Conservation (phyloP, 192 early-diverging fungal species). For the Backusella tarrabulga region DNA sequence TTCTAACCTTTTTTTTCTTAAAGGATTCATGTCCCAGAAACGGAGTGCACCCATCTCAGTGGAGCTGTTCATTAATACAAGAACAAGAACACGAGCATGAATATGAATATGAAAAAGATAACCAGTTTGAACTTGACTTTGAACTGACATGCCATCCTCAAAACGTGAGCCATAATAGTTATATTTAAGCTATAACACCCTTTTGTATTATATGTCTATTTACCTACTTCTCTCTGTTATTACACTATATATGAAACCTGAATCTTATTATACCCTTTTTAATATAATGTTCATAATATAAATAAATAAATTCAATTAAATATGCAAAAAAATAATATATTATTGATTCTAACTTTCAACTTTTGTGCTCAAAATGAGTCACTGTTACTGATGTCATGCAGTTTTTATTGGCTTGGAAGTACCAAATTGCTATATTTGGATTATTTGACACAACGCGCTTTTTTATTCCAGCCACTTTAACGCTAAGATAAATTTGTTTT, state of each 20-base stretch:
- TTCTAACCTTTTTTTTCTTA: background rate
- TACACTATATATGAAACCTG: background rate
- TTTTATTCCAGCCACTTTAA: background rate
- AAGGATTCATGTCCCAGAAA: constrained; percentile 8
- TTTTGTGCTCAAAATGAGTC: background rate
- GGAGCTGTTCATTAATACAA: background rate
- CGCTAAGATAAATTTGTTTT: background rate
- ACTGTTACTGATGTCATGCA: constrained; percentile 1
- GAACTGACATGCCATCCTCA: background rate
- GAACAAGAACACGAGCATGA: background rate
- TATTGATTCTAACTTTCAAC: background rate
- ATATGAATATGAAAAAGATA: background rate
- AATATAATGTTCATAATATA: background rate
- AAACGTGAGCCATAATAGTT: background rate
- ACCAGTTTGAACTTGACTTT: background rate
- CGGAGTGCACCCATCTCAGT: constrained; percentile 10
- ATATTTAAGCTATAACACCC: background rate
- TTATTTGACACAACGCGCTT: background rate
- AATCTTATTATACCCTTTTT: constrained; percentile 4
- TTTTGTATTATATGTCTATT: constrained; percentile 5
- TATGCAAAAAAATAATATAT: background rate
- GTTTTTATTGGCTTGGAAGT: background rate
- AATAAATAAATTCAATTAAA: background rate
- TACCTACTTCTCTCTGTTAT: background rate
- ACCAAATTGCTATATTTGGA: background rate